Base-by-base conservation (phyloP, 225 moss, liverwort and hornwort species). In the Lunularia cruciata region DNA sequence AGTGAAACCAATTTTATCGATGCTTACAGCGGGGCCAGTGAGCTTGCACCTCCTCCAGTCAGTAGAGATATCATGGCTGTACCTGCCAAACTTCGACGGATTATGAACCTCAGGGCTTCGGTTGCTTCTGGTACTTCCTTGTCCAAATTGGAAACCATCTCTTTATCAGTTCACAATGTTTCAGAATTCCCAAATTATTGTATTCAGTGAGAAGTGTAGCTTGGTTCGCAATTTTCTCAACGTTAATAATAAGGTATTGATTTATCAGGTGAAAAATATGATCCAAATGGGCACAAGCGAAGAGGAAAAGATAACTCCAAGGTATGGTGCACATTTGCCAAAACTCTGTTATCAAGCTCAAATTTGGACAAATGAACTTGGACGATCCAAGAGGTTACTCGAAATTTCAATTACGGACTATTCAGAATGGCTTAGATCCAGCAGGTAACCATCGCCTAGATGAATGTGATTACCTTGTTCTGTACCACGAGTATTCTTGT, bases 81-180 rank as follows among this genome's bases (percentile, higher is more conserved):
- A 22, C 91, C 94, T 79, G 80, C 94, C 49, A 95, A 95, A 73
- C 76, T 95, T 63, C 81, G 91, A 39, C 82, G 78, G 15, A 86
- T 95, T 19, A 95, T 95, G 82, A 76, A 83, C 37, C 79, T 91
- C 10, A 83, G 73, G 56, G 83, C 83, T 31, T 27, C 69, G 23
- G 64, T 70, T 6, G 55, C 48, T 36, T 30, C 71, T 72, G 88
- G 83, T 79, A 60, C 16, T 43, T 26, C 43, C 16, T 63, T 42
- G 8, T 22, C 26, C 9, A 5, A 3, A 2, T 54, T 9, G 11
- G 5, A 11, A 8, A 54, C 23, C 5, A 3, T 54, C n/a, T 32
- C 18, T 57, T 3, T 0, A 19, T 34, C 1, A 18, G 15, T 19
- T 33, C 16, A 0, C 14, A 6, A 2, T 28, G 54, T 3, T 27